Evolutionary conservation across 345 rosid species (phyloP).

Genomic region (Psidium friedrichsthalianum): DNA sequence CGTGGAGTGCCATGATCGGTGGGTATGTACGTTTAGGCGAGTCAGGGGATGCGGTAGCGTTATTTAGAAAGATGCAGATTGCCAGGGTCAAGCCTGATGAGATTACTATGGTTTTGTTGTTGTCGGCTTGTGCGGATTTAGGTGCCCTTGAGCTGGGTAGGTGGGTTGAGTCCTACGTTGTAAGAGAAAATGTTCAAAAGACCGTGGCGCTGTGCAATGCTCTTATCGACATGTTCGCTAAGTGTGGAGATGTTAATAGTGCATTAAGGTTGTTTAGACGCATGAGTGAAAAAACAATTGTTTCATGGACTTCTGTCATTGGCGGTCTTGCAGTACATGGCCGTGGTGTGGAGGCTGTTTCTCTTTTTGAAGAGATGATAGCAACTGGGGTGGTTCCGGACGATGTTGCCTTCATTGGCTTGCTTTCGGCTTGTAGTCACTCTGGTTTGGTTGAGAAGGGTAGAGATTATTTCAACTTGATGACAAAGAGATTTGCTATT

Average conservation of each 20-base stretch:
- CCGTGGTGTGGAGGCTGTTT: conserved; percentile 39
- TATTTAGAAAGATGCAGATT: conserved; percentile 44
- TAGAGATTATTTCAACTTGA: conserved; percentile 21
- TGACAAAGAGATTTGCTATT: conserved; percentile 31
- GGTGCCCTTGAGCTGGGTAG: conserved; percentile 50
- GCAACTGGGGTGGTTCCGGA: conserved; percentile 29
- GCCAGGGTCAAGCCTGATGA: conserved; percentile 35
- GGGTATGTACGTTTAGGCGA: conserved; percentile 30
- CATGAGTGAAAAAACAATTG: conserved; percentile 29
- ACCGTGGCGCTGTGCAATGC: conserved; percentile 38
- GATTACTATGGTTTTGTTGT: conserved; percentile 39
- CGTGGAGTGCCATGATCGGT: conserved; percentile 49
- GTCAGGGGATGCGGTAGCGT: conserved; percentile 22
- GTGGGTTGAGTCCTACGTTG: conserved; percentile 41
- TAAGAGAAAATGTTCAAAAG: conserved; percentile 13
- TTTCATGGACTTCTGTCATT: conserved; percentile 53
- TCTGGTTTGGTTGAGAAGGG: conserved; percentile 36
- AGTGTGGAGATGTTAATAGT: conserved; percentile 46
- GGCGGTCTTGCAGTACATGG: conserved; percentile 52
- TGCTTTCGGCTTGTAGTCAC: conserved; percentile 43
- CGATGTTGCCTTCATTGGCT: conserved; percentile 36
- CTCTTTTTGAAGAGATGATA: conserved; percentile 40
- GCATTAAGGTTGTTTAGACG: conserved; percentile 35
- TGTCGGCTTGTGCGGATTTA: conserved; percentile 42
- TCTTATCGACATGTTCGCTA: conserved; percentile 40